Conservation (phyloP, 495 filamentous ascomycete genomes). For the Neurospora africana region DNA sequence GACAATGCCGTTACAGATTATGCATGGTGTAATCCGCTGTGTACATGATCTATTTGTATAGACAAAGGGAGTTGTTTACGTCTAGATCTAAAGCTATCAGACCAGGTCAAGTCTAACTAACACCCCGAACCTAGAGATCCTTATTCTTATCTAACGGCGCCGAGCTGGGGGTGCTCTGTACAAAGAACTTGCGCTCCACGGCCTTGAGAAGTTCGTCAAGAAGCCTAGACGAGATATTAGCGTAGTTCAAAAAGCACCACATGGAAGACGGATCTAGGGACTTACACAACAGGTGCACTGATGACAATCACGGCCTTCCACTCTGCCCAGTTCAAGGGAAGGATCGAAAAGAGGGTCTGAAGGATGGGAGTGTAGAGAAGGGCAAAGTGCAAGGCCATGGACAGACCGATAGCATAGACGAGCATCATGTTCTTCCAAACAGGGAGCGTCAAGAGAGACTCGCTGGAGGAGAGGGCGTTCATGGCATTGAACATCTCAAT, state of each 20-base stretch:
- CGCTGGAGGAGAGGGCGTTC: constrained; percentile 93
- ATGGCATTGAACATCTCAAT: constrained; percentile 99
- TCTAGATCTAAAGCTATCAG: background rate
- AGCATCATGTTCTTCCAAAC: constrained; percentile 97
- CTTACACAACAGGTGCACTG: constrained; percentile 90
- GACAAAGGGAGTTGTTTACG: background rate
- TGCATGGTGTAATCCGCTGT: background rate
- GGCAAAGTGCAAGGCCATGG: constrained; percentile 93
- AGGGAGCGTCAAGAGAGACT: constrained; percentile 86
- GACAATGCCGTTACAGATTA: background rate
- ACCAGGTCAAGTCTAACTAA: background rate
- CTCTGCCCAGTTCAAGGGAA: constrained; percentile 79
- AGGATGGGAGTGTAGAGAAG: constrained; percentile 88
- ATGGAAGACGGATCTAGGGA: constrained; percentile 7
- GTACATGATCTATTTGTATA: background rate
- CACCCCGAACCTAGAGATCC: constrained; percentile 1
- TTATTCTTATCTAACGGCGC: constrained; percentile 34
- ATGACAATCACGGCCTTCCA: constrained; percentile 90
- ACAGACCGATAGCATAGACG: constrained; percentile 84
- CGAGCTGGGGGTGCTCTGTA: constrained; percentile 23
- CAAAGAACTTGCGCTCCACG: constrained; percentile 55
- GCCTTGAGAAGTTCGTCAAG: constrained; percentile 88
- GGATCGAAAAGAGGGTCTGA: constrained; percentile 80
- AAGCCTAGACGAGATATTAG: constrained; percentile 46
- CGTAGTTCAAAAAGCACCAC: background rate